Evolutionary conservation across 495 filamentous ascomycete species (phyloP).

Genomic region (Aspergillus heteromorphus): DNA sequence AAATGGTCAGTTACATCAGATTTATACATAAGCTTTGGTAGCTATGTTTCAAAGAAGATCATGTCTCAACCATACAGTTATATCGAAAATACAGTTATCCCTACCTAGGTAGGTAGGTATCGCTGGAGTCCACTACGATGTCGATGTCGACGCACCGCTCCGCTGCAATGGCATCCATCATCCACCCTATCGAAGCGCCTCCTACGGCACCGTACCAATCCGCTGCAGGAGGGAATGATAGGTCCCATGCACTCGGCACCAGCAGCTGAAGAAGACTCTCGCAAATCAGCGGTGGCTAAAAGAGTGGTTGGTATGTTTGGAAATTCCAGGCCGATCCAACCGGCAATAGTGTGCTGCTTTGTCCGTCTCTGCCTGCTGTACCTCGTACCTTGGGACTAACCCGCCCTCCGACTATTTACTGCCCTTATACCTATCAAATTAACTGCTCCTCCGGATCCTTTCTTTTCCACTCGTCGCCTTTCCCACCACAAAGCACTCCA

Average conservation of each 20-base stretch:
- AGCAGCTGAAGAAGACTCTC: background rate
- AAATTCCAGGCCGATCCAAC: background rate
- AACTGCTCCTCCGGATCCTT: background rate
- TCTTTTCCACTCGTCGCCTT: background rate
- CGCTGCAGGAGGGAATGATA: background rate
- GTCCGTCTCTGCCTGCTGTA: background rate
- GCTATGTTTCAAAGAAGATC: too few relatives aligned
- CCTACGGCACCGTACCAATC: too few relatives aligned
- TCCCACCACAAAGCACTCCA: background rate
- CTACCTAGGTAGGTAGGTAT: too few relatives aligned
- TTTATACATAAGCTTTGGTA: too few relatives aligned
- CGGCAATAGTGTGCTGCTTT: background rate
- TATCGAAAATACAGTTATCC: too few relatives aligned
- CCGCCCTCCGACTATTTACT: background rate
- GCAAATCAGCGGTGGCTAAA: background rate
- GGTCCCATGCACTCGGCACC: background rate
- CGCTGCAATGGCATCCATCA: too few relatives aligned
- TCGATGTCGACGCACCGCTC: too few relatives aligned
- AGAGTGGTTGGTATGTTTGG: background rate
- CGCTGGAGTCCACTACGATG: too few relatives aligned
- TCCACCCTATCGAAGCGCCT: too few relatives aligned
- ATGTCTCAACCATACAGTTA: too few relatives aligned
- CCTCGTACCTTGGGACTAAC: too few relatives aligned
- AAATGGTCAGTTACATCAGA: too few relatives aligned
- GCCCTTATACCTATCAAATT: background rate